Evolutionary conservation across 2,329 filamentous ascomycete species (phyloP).

Genomic region (Colletotrichum australisinense): DNA sequence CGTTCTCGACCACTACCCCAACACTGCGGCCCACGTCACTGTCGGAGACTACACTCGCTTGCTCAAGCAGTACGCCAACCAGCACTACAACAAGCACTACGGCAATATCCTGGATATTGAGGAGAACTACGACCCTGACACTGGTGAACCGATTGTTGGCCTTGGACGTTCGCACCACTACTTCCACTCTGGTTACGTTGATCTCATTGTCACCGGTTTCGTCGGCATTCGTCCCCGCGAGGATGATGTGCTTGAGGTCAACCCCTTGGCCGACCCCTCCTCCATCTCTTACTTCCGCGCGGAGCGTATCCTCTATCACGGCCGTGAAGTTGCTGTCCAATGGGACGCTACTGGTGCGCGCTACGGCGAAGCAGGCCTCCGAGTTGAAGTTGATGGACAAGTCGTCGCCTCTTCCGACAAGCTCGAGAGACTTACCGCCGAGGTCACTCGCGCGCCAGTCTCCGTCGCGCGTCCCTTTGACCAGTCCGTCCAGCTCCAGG

Average conservation of each 20-base stretch:
- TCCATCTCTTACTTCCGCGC: slow-evolving; percentile 53
- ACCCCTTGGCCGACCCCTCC: slow-evolving; percentile 49
- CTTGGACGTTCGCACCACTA: slow-evolving; percentile 49
- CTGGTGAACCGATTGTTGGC: slow-evolving; percentile 38
- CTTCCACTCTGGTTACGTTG: slow-evolving; percentile 56
- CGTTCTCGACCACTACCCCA: slow-evolving; percentile 43
- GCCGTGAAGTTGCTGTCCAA: slow-evolving; percentile 51
- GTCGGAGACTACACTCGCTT: slow-evolving; percentile 50
- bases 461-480: slow-evolving; percentile 6
- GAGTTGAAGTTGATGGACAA: slow-evolving; percentile 49
- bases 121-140: slow-evolving; percentile 54
- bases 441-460: background rate
- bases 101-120: slow-evolving; percentile 43
- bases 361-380: slow-evolving; percentile 50
- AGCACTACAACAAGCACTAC: slow-evolving; percentile 54
- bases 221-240: slow-evolving; percentile 52
- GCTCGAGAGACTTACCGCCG: slow-evolving; percentile 11
- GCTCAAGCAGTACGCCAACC: slow-evolving; percentile 51
- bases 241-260: slow-evolving; percentile 50
- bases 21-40: slow-evolving; percentile 42
- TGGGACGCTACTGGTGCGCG: slow-evolving; percentile 52
- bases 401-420: slow-evolving; percentile 23
- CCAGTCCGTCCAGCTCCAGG: slow-evolving; percentile 10
- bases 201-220: slow-evolving; percentile 56
- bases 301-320: slow-evolving; percentile 56